Evolutionary conservation across 495 filamentous ascomycete genomes (phyloP), one percentile per base, ranked within the genome.

Genomic region (Penicillium samsonianum): DNA sequence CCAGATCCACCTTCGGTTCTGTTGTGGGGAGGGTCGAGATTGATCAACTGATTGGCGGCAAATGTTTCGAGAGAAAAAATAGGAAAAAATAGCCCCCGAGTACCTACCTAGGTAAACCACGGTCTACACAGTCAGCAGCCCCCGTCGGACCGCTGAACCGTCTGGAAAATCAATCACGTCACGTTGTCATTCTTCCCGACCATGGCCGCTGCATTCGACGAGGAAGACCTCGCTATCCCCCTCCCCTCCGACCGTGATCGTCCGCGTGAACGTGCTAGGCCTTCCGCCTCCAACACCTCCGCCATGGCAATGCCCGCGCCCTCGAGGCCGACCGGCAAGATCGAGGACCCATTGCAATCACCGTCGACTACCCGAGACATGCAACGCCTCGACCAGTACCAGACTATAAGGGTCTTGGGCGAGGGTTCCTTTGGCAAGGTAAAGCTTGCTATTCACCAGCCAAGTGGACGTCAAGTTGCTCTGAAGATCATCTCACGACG

Each of bases 371-470:
- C 60, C 45, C 74, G 74, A 58, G 78, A 84, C 60, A 87, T 90
- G 71, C 85, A 92, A 74, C 85, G 92, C 53, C 84, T 98, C 58
- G 92, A 92, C 44, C 89, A 91, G 60, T 98, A 98, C 74, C 86
- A 87, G 59, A 87, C 96, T 52, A 78, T 96, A 57, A 89, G 86
- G 73, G 96, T 94, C 3, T 82, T 98, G 5, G 94, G 94, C 26
- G 94, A 98, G 77, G 94, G 94, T 11, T 95, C 90, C 9, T 98
- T 98, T 71, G 94, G 94, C 47, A 98, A 98, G 79, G 94, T 98
- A 67, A 98, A 98, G 79, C 84, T 98, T 60, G 94, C 94, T 3
- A 86, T 91, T 33, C 94, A 98, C 67, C 84, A 89, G 62, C 85
- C 90, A 45, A 96, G 88, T 65, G 89, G 89, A 54, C 91, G 97